Evolutionary conservation across 495 filamentous ascomycete species (phyloP), one percentile per base, ranked within the genome.

Genomic region (Umbilicaria muhlenbergii): DNA sequence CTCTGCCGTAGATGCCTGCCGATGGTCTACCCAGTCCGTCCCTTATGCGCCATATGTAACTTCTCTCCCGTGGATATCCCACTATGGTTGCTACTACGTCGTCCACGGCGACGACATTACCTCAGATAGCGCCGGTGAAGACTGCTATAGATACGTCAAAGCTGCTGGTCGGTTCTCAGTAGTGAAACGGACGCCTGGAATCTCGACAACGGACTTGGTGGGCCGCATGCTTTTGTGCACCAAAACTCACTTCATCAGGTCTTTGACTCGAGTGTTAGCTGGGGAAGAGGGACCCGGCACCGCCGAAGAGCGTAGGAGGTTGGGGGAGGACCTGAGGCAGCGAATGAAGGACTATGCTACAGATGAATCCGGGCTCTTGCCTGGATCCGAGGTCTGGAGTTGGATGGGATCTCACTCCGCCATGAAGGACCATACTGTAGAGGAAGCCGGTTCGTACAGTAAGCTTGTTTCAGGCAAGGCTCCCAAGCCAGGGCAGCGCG

Each of bases 141-240:
- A 99, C 63, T 96, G 92, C 64, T 99, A 99, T 62, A 78, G 92
- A 48, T 94, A 81, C 57, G 91, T 99, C 42, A 96, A 96, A 61
- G 78, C 78, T 18, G 89, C 87, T 12, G 79, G 79, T 15, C 75
- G 91, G 7, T 96, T 99, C 69, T 79, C 82, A 55, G 84, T 96
- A 12, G 91, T 99, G 15, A 89, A 88, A 63, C 69, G 91, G n/a
- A 96, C 92, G 0, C 89, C 89, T 0, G 85, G 85, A 31, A 99
- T 99, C 48, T 92, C 84, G 4, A 99, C 91, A 1, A 99, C 91
- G 2, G 92, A 99, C 54, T 72, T 99, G 7, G 91, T 99, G 33
- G 91, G 92, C 2, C 76, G 91, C 43, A 99, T 99, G 92, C 70
- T 99, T 51, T 63, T 95, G 39, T 95, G 86, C 59, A 94, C 87